A percentile compares a stretch with the other conserved stretches of the same genome.
Evolutionary conservation across 306 rosid species (phyloP).

Genomic region (Vicia sativa): DNA sequence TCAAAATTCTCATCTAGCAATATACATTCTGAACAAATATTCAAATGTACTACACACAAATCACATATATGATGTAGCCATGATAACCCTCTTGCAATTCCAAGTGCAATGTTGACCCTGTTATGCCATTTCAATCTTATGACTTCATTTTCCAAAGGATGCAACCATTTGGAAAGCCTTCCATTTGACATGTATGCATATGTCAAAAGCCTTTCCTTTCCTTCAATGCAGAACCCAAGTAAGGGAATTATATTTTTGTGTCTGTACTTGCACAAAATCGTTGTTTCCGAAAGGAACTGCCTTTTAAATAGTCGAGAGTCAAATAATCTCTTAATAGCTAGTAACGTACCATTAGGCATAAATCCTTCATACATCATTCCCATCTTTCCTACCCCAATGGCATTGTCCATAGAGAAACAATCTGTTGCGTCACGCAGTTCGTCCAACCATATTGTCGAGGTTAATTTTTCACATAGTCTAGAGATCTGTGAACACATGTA

Average conservation of each 20-base stretch:
- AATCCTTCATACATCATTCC: slow-evolving; percentile 45
- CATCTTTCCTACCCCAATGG: slow-evolving; percentile 42
- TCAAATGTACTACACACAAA: slow-evolving; percentile 32
- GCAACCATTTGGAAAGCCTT: slow-evolving; percentile 46
- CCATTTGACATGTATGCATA: slow-evolving; percentile 41
- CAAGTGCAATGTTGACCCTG: slow-evolving; percentile 43
- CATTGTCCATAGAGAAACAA: slow-evolving; percentile 35
- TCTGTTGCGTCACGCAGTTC: slow-evolving; percentile 42
- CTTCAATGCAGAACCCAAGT: slow-evolving; percentile 39
- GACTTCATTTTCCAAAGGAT: slow-evolving; percentile 25
- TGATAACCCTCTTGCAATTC: slow-evolving; percentile 46
- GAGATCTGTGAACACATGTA: slow-evolving; percentile 12
- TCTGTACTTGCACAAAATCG: slow-evolving; percentile 25
- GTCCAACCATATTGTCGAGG: slow-evolving; percentile 21
- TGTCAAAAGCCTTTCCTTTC: slow-evolving; percentile 32
- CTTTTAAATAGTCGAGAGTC: slow-evolving; percentile 4
- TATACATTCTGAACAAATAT: slow-evolving; percentile 32
- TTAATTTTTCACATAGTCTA: slow-evolving; percentile 13
- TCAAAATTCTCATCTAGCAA: slow-evolving; percentile 43
- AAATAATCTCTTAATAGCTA: slow-evolving; percentile 42
- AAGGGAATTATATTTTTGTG: slow-evolving; percentile 42
- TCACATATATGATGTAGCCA: slow-evolving; percentile 42
- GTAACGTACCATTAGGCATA: slow-evolving; percentile 20
- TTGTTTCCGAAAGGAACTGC: slow-evolving; percentile 34
- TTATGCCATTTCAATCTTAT: slow-evolving; percentile 20